Evolutionary conservation across 2,329 filamentous ascomycete genomes (phyloP), one percentile per base, ranked within the genome.

Genomic region (Aspergillus tanneri): DNA sequence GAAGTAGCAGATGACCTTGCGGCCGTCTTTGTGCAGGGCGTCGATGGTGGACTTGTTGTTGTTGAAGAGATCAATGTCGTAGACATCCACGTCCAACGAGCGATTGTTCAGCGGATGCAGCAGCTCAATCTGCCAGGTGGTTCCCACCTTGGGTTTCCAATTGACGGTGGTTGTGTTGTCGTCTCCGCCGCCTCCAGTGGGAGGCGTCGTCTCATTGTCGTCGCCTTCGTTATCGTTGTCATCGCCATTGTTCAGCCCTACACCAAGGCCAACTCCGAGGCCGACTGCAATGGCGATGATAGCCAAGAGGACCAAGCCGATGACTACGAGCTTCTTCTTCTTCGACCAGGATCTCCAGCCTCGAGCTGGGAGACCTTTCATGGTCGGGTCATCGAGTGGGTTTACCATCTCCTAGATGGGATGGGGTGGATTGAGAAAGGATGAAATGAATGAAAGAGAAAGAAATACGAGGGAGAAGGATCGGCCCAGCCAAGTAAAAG

Each of bases 1-100:
- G 71, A 89, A 89, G 69, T 90, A 90, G 72, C 86, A 90, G 49
- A 89, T 84, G 45, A 88, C 80, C 52, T 79, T 82, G 60, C 80
- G 80, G 7, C 77, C 78, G 22, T 74, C 59, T 3, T 56, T 54
- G 34, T 83, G 77, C 11, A 85, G 69, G 4, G 65, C 62, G 3
- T 65, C 51, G 42, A 84, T 79, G 1, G 69, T 74, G 5, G 67
- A 60, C 11, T 71, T 68, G 5, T 70, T 65, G 42, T 78, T 80
- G 47, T 77, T 72, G 64, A 85, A 82, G 10, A 83, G 71, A 50
- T 82, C 74, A 49, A 86, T 83, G 63, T 86, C 83, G 64, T 79
- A 86, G 36, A 86, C 70, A 4, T 73, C 69, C 0, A 82, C 79
- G 52, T 84, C 71, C 7, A 76, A 47, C 0, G 70, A 69, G 58